phyloP scores from a whole-genome alignment of 2,329 filamentous ascomycete genomes.

The Zopfia rhizophila region DNA sequence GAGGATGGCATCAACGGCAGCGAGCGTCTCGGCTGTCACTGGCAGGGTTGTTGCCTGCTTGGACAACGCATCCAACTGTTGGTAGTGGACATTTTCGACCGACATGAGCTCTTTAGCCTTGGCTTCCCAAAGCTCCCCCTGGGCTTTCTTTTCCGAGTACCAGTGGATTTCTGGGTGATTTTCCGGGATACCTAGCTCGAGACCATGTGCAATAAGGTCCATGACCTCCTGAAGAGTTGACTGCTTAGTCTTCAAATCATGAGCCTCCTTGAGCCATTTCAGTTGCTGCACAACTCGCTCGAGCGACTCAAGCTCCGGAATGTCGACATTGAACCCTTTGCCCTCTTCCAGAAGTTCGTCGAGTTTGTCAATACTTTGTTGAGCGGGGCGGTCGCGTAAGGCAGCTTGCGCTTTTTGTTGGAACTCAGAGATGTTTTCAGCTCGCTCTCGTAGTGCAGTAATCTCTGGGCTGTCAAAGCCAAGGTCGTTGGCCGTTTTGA shows the following conservation, averaged over 20 bases:
- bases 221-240: slow-evolving; percentile 82
- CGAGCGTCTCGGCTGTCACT: slow-evolving; percentile 82
- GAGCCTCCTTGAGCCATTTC: slow-evolving; percentile 86
- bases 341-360: slow-evolving; percentile 93
- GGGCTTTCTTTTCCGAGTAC: slow-evolving; percentile 78
- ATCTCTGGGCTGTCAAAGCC: slow-evolving; percentile 96
- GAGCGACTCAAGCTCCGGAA: slow-evolving; percentile 85
- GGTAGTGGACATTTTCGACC: slow-evolving; percentile 92
- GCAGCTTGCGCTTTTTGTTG: slow-evolving; percentile 78
- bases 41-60: slow-evolving; percentile 83
- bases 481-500: slow-evolving; percentile 84
- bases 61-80: slow-evolving; percentile 91
- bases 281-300: slow-evolving; percentile 84
- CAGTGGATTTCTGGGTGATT: slow-evolving; percentile 82
- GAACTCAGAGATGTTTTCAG: slow-evolving; percentile 84
- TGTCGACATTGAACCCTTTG: slow-evolving; percentile 88
- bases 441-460: slow-evolving; percentile 82
- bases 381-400: slow-evolving; percentile 66
- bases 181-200: slow-evolving; percentile 78
- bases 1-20: slow-evolving; percentile 87
- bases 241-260: slow-evolving; percentile 69
- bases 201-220: slow-evolving; percentile 80
- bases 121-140: slow-evolving; percentile 88
- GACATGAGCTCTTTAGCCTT: slow-evolving; percentile 93
- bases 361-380: slow-evolving; percentile 73